Conservation (phyloP, 768 basidiomycete species). For the Serpula lacrymans region DNA sequence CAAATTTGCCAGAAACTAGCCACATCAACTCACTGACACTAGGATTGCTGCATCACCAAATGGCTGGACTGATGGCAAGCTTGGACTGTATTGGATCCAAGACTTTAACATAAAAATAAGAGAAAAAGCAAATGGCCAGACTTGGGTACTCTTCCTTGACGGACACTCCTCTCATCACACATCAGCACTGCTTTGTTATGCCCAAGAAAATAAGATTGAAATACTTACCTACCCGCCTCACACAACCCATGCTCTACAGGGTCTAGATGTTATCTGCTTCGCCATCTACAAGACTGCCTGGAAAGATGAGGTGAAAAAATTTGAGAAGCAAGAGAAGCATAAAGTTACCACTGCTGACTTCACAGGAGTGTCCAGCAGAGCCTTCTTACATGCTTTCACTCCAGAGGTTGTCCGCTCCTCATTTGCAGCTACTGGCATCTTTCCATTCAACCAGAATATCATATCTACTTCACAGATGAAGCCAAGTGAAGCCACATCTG, state of each 20-base stretch:
- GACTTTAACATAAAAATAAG: slow-evolving; percentile 32
- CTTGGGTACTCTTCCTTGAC: slow-evolving; percentile 35
- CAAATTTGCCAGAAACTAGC: background rate
- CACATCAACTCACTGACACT: slow-evolving; percentile 8
- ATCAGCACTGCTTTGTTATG: slow-evolving; percentile 30
- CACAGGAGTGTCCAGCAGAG: slow-evolving; percentile 19
- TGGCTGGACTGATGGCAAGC: slow-evolving; percentile 18
- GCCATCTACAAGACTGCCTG: slow-evolving; percentile 15
- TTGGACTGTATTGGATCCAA: slow-evolving; percentile 14
- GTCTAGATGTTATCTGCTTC: slow-evolving; percentile 25
- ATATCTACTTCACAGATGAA: slow-evolving; percentile 26
- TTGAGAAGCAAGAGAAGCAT: slow-evolving; percentile 6
- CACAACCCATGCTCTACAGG: slow-evolving; percentile 20
- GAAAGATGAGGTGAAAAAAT: slow-evolving; percentile 11
- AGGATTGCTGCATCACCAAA: slow-evolving; percentile 16
- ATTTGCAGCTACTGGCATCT: slow-evolving; percentile 27
- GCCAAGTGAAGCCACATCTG: slow-evolving; percentile 24
- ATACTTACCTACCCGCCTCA: slow-evolving; percentile 37
- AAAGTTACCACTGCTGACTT: slow-evolving; percentile 28
- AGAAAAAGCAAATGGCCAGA: slow-evolving; percentile 30
- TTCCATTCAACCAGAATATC: slow-evolving; percentile 25
- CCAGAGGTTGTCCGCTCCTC: slow-evolving; percentile 22
- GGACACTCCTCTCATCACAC: slow-evolving; percentile 41
- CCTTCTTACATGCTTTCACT: slow-evolving; percentile 26
- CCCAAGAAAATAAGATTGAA: slow-evolving; percentile 31